Evolutionary conservation across 2,329 filamentous ascomycete species (phyloP), one percentile per base, ranked within the genome.

Genomic region (Macroventuria anomochaeta): DNA sequence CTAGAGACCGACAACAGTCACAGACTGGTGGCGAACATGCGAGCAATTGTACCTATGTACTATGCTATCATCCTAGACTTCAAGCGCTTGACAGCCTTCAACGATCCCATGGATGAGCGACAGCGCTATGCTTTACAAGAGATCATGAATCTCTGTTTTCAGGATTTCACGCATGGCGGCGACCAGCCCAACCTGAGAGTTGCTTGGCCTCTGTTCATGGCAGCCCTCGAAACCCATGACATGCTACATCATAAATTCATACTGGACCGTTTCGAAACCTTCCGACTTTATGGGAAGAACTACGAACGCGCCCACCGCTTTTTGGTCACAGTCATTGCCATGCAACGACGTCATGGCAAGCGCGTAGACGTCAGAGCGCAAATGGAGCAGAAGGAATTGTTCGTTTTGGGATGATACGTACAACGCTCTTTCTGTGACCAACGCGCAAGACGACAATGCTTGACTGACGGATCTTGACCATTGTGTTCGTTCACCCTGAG

Each of bases 151-250:
- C 57, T 76, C 4, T 68, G 70, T 2, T 68, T 70, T 26, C 72
- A 75, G 29, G 63, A 67, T 11, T 71, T 67, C 38, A 71, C 68
- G 31, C 67, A 75, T 40, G 63, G 63, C 3, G 72, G 73, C 5
- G 61, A 71, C 6, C 62, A 69, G n/a, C 63, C 68, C 6, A 65
- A 75, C 39, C 52, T 68, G 5, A 63, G 70, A 29, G 62, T 75
- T 13, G 69, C 72, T 0, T 75, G 72, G 68, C 70, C 72, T 5
- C 56, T 76, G 5, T 74, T 75, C 47, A 63, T 73, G n/a, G 73
- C 67, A 4, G 72, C 67, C 6, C 55, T 77, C 6, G 71, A 76
- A 54, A 75, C 73, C 5, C 64, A 73, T 10, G 66, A 72, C 20
- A 53, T 63, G 3, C 51, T 71, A 4, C 68, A 75, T 21, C 70